Conservation (phyloP, 148 eudicot species). For the Vaccinium corymbosum region DNA sequence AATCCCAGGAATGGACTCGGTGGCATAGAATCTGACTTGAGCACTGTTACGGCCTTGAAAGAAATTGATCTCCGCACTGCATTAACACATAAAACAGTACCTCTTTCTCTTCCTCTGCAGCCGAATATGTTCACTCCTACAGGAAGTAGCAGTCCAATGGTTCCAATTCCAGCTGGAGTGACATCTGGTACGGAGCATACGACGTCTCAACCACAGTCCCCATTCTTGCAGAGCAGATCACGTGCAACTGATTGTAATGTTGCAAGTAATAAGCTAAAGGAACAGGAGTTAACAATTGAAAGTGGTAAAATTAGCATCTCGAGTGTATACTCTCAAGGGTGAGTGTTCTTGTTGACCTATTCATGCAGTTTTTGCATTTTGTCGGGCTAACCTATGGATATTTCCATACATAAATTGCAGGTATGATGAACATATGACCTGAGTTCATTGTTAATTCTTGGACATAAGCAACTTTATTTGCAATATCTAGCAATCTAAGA, state of each 20-base stretch:
- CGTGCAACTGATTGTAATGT: slow-evolving; percentile 27
- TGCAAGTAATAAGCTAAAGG: slow-evolving; percentile 46
- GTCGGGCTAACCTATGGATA: not conserved
- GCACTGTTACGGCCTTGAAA: slow-evolving; percentile 35
- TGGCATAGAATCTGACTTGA: slow-evolving; percentile 35
- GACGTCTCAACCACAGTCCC: slow-evolving; percentile 45
- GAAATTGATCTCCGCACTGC: slow-evolving; percentile 39
- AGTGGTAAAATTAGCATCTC: slow-evolving; percentile 88
- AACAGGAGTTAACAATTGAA: slow-evolving; percentile 60
- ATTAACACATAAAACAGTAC: slow-evolving; percentile 30
- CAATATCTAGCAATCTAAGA: not conserved
- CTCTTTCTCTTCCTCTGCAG: slow-evolving; percentile 34
- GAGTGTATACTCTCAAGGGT: slow-evolving; percentile 87
- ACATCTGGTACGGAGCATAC: slow-evolving; percentile 34
- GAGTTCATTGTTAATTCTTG: not conserved
- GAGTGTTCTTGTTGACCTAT: slow-evolving; percentile 23
- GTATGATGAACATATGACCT: not conserved
- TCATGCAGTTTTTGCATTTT: not conserved
- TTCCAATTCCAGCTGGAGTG: slow-evolving; percentile 33
- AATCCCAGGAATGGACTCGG: slow-evolving; percentile 35
- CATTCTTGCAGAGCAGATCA: slow-evolving; percentile 45
- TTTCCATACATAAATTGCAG: not conserved
- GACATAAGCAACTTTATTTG: not conserved
- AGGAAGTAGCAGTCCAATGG: slow-evolving; percentile 28
- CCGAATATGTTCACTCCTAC: slow-evolving; percentile 42